phyloP scores from a whole-genome alignment of 1,284 basidiomycete species.

The Ceratobasidium sp. region DNA sequence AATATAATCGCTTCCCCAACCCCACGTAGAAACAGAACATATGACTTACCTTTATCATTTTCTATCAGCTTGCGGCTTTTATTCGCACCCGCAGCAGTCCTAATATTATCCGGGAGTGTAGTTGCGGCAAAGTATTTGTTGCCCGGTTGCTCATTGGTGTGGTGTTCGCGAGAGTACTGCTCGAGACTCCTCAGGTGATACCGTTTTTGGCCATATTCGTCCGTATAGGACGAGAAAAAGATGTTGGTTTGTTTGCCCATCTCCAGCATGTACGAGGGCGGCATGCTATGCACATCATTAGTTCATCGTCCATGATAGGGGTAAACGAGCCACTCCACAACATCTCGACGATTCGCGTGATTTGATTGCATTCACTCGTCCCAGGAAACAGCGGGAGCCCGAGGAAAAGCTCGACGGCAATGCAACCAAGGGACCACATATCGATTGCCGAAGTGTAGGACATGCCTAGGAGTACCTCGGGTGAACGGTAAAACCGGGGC shows the following conservation, averaged over 20 bases:
- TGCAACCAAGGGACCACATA: conserved; percentile 96
- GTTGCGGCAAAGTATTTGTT: conserved; percentile 99
- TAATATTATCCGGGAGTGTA: conserved; percentile 95
- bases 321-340: conserved; percentile 79
- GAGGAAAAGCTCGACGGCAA: conserved; percentile 97
- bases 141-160: conserved; percentile 94
- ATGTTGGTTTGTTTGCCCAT: conserved; percentile 95
- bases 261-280: conserved; percentile 94
- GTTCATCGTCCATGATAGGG: background rate
- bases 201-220: conserved; percentile 89
- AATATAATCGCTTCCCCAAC: background rate
- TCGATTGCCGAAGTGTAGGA: conserved; percentile 95
- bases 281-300: conserved; percentile 68
- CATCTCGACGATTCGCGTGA: conserved; percentile 98
- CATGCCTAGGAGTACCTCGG: conserved; percentile 95
- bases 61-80: conserved; percentile 86
- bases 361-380: conserved; percentile 98
- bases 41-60: conserved; percentile 87
- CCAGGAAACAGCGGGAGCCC: conserved; percentile 97
- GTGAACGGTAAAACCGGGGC: conserved; percentile 97
- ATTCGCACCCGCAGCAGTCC: conserved; percentile 90
- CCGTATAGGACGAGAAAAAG: conserved; percentile 90
- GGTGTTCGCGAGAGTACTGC: conserved; percentile 95
- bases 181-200: conserved; percentile 93
- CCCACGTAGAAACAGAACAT: conserved; percentile 41